phyloP scores from a whole-genome alignment of 2,329 filamentous ascomycete genomes.

The Colletotrichum kahawae region DNA sequence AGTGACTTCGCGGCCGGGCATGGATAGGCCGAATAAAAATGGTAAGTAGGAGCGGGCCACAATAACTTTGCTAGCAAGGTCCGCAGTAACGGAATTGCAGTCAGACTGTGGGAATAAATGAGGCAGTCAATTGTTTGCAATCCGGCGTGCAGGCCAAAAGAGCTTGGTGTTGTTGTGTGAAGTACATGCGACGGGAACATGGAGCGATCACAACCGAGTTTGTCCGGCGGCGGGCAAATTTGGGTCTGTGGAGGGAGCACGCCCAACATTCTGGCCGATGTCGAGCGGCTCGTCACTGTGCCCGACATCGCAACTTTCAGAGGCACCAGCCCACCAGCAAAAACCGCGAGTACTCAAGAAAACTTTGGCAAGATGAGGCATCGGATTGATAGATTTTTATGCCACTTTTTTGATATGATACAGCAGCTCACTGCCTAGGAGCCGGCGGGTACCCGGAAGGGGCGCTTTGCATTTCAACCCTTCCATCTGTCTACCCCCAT shows the following conservation, averaged over 20 bases:
- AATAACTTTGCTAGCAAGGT: neutral
- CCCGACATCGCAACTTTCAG: slow-evolving; percentile 10
- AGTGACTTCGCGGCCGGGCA: neutral
- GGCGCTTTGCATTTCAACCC: neutral
- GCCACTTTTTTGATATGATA: slow-evolving; percentile 21
- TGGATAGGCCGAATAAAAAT: slow-evolving; percentile 5
- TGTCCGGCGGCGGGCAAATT: slow-evolving; percentile 23
- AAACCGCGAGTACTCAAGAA: neutral
- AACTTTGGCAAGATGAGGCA: neutral
- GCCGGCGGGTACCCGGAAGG: slow-evolving; percentile 15
- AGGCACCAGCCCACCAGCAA: neutral
- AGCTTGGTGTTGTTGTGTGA: neutral
- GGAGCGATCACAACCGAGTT: slow-evolving; percentile 18
- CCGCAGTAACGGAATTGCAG: neutral
- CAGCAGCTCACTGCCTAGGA: slow-evolving; percentile 13
- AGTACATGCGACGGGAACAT: slow-evolving; percentile 7
- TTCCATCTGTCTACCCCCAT: neutral
- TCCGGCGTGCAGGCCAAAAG: neutral
- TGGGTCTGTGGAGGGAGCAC: slow-evolving; percentile 19
- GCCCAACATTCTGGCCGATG: slow-evolving; percentile 7
- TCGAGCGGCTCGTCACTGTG: neutral
- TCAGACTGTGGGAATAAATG: neutral
- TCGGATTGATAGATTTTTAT: slow-evolving; percentile 17
- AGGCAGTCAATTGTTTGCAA: neutral
- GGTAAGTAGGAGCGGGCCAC: neutral